Evolutionary conservation across 176 grass and related monocot genomes (phyloP), one percentile per base, ranked within the genome.

Genomic region (Phoenix roebelenii): DNA sequence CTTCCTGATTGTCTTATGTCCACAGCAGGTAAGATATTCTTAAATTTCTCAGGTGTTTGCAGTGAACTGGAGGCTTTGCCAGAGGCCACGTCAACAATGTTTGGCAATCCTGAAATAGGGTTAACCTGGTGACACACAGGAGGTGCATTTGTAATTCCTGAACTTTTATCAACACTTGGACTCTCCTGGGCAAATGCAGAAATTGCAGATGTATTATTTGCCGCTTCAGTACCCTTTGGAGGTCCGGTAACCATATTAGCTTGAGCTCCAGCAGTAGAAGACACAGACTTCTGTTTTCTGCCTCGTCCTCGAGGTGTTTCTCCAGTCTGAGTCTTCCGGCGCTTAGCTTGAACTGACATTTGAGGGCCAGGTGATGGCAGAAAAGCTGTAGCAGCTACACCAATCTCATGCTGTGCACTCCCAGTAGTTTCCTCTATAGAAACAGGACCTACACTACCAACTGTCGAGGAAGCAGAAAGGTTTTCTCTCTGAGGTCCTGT

Each of bases 241-340:
- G 59, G 72, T 57, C 32, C 73, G 59, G 75, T 59, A 50, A 69
- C 54, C 28, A 59, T 9, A 79, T 23, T 66, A 64, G 61, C 23
- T 79, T 76, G 68, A 56, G 52, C 57, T 58, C 25, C 57, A 77
- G 63, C 57, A 73, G 50, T 57, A 53, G 66, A 76, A 22, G 54
- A 19, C 39, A 80, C 18, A 75, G 68, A 67, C 69, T 90, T 90
- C 5, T 70, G 78, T 56, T 82, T 90, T 63, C 82, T 79, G 17
- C 87, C 87, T 79, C 87, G 68, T 5, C 82, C 78, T 70, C 82
- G 82, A 76, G 79, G 75, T 66, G 44, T 76, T 75, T 85, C 86
- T 70, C 78, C 82, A 70, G 56, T 59, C 74, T 82, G 82, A 30
- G 29, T 23, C 25, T 85, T 90, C 49, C 59, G 74, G 52, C 75